phyloP scores from a whole-genome alignment of 208 protist species.

The Trypanosomatidae sp. region DNA sequence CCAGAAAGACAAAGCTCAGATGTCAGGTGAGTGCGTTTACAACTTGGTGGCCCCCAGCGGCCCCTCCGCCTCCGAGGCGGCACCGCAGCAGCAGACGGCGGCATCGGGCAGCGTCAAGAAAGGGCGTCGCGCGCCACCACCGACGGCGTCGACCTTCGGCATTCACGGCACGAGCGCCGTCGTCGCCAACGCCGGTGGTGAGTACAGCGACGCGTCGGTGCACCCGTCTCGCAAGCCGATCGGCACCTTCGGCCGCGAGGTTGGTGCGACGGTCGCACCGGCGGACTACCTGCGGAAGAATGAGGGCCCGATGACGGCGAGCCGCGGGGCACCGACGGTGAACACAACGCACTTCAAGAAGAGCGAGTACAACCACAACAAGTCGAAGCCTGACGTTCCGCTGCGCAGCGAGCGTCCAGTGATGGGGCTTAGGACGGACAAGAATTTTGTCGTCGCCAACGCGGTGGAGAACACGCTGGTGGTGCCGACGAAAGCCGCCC shows the following conservation, averaged over 20 bases:
- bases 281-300: conserved; percentile 80
- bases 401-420: conserved; percentile 84
- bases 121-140: conserved; percentile 49
- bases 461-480: conserved; percentile 93
- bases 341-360: conserved; percentile 76
- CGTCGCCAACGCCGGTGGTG: conserved; percentile 80
- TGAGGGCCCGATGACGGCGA: conserved; percentile 66
- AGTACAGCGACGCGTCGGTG: conserved; percentile 72
- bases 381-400: conserved; percentile 72
- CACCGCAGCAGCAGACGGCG: conserved; percentile 8
- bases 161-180: conserved; percentile 86
- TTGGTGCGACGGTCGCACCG: conserved; percentile 57
- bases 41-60: conserved; percentile 62
- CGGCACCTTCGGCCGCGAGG: conserved; percentile 79
- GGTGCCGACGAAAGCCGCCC: conserved; percentile 70
- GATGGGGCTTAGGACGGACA: conserved; percentile 93
- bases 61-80: too few relatives aligned
- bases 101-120: conserved; percentile 24
- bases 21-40: conserved; percentile 90
- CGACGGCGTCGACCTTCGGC: conserved; percentile 89
- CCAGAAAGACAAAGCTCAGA: too few relatives aligned
- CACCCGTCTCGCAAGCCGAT: conserved; percentile 82
- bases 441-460: conserved; percentile 95
- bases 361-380: conserved; percentile 51
- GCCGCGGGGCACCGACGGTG: conserved; percentile 75